Evolutionary conservation across 2,329 filamentous ascomycete species (phyloP).

Genomic region (Talaromyces sp.): DNA sequence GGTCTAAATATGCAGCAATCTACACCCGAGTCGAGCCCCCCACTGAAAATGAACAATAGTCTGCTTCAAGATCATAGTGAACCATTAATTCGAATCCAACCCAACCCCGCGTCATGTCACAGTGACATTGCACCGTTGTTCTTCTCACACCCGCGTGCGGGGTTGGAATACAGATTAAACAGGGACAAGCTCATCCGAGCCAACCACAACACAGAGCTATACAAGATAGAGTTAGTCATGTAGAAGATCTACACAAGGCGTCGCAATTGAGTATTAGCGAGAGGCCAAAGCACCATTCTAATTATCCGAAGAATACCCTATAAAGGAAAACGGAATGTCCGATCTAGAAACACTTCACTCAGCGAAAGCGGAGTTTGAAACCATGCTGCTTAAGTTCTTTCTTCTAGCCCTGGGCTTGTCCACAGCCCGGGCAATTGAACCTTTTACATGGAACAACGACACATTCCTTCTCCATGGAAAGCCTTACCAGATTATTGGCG

Average conservation of each 20-base stretch:
- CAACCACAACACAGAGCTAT: conserved; percentile 3
- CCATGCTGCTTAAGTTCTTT: conserved; percentile 1
- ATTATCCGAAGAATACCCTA: neutral
- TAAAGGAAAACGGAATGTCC: too few relatives aligned
- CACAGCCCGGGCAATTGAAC: conserved; percentile 2
- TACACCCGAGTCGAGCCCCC: too few relatives aligned
- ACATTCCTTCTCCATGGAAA: conserved; percentile 17
- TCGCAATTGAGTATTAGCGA: neutral
- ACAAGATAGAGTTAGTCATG: neutral
- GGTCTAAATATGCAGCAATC: too few relatives aligned
- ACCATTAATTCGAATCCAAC: neutral
- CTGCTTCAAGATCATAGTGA: too few relatives aligned
- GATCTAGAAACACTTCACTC: too few relatives aligned
- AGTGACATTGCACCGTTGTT: conserved; percentile 7
- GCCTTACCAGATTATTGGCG: conserved; percentile 16
- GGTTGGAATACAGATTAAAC: neutral
- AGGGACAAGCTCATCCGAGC: neutral
- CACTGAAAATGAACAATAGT: too few relatives aligned
- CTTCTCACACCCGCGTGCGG: conserved; percentile 4
- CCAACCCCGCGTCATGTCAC: conserved; percentile 8
- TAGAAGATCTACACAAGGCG: neutral
- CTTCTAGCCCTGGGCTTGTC: conserved; percentile 1
- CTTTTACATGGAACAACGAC: conserved; percentile 11
- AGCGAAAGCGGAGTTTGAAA: too few relatives aligned
- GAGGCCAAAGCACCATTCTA: neutral